Evolutionary conservation across 768 basidiomycete genomes (phyloP).

Genomic region (Boletus rubescentipes): DNA sequence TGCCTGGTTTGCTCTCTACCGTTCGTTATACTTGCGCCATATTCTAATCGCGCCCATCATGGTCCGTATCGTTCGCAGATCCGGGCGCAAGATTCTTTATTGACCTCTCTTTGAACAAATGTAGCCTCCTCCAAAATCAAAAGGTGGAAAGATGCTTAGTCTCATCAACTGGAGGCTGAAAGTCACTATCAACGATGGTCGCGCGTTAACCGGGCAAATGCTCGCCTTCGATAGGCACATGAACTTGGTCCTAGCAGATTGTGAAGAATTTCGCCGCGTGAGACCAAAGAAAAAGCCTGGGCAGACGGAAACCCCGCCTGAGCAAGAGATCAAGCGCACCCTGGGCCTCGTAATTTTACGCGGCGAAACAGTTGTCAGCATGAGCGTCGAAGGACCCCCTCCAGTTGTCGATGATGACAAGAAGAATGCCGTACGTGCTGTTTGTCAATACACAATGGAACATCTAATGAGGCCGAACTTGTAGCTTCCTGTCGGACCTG

Average conservation of each 20-base stretch:
- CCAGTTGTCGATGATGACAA: conserved; percentile 89
- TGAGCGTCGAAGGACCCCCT: conserved; percentile 94
- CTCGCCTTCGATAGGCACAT: conserved; percentile 99
- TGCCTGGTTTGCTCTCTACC: conserved; percentile 27
- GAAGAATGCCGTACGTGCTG: conserved; percentile 64
- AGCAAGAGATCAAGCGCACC: conserved; percentile 94
- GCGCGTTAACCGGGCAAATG: conserved; percentile 96
- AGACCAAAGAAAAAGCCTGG: conserved; percentile 90
- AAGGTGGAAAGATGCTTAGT: conserved; percentile 96
- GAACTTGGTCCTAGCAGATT: conserved; percentile 98
- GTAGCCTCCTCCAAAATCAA: conserved; percentile 95
- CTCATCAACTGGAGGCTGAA: conserved; percentile 98
- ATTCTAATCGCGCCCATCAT: conserved; percentile 51
- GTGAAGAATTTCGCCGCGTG: conserved; percentile 95
- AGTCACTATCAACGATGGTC: conserved; percentile 96
- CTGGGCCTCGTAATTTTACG: conserved; percentile 96
- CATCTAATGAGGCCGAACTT: conserved; percentile 20
- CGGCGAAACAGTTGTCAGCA: conserved; percentile 94
- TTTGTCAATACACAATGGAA: conserved; percentile 2
- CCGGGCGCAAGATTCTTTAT: background rate
- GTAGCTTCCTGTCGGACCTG: conserved; percentile 85
- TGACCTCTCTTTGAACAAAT: conserved; percentile 7
- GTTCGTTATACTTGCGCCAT: conserved; percentile 17
- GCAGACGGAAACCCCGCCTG: conserved; percentile 64
- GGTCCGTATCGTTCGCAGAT: conserved; percentile 40